Percentiles rank a stretch among this genome's conserved stretches.
Evolutionary conservation across 2,329 filamentous ascomycete species (phyloP).

Genomic region (Bipolaris bicolor): DNA sequence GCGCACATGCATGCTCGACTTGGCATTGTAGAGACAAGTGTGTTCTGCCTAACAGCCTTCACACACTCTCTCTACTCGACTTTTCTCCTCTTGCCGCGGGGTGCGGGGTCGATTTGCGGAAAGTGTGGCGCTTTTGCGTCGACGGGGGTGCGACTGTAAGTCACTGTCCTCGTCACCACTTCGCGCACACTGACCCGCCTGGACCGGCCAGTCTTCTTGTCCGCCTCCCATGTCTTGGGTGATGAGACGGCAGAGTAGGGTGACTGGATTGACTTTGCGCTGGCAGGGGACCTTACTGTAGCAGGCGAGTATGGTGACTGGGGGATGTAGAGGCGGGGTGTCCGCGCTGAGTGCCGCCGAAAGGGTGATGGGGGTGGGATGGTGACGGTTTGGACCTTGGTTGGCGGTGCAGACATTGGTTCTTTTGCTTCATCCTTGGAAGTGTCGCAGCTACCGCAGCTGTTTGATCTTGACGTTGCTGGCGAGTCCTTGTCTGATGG

Average conservation of each 20-base stretch:
- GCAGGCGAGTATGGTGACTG: conserved; percentile 72
- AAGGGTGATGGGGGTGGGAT: conserved; percentile 67
- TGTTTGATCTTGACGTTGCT: conserved; percentile 47
- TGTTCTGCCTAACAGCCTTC: conserved; percentile 24
- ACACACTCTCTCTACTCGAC: conserved; percentile 52
- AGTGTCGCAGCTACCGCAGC: conserved; percentile 46
- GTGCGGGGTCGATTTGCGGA: conserved; percentile 80
- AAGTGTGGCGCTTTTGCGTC: conserved; percentile 51
- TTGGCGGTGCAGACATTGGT: conserved; percentile 53
- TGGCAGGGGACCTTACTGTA: conserved; percentile 70
- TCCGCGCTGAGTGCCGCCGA: conserved; percentile 65
- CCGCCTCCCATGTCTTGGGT: conserved; percentile 79
- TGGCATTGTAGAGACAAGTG: conserved; percentile 11
- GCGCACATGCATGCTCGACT: conserved; percentile 34
- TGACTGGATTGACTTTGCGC: conserved; percentile 62
- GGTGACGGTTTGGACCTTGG: conserved; percentile 60
- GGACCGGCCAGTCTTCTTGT: conserved; percentile 65
- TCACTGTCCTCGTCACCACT: conserved; percentile 92
- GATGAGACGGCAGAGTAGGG: conserved; percentile 74
- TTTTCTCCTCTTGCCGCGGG: conserved; percentile 91
- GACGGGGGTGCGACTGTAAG: conserved; percentile 70
- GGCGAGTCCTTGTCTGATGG: conserved; percentile 43
- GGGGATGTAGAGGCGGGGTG: conserved; percentile 73
- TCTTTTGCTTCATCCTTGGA: conserved; percentile 35
- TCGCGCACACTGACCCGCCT: conserved; percentile 77